Evolutionary conservation across 805 yeast species (phyloP).

Genomic region (Candida hispaniensis): DNA sequence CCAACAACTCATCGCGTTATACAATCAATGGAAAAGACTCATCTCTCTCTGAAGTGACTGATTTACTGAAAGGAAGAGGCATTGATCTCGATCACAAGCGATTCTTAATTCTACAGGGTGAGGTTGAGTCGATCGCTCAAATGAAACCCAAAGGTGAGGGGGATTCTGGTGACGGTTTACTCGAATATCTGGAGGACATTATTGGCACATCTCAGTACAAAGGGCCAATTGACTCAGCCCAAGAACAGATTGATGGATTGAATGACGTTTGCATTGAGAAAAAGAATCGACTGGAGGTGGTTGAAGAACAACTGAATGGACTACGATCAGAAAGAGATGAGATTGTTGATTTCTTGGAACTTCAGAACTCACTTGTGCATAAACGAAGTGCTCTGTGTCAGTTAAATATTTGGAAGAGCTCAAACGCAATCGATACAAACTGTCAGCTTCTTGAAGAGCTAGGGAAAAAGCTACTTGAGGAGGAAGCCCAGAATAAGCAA

Average conservation of each 20-base stretch:
- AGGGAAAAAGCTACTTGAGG: conserved; percentile 35
- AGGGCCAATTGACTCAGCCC: conserved; percentile 54
- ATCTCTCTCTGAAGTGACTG: conserved; percentile 68
- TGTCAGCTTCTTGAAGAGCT: conserved; percentile 33
- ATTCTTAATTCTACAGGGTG: conserved; percentile 92
- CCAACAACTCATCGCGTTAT: conserved; percentile 69
- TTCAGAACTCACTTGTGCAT: conserved; percentile 50
- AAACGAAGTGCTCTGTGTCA: conserved; percentile 51
- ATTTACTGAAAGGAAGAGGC: conserved; percentile 64
- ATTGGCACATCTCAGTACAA: conserved; percentile 90
- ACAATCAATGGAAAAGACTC: conserved; percentile 60
- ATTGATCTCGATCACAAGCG: conserved; percentile 92
- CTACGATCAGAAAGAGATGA: conserved; percentile 55
- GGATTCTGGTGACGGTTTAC: conserved; percentile 83
- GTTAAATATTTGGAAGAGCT: conserved; percentile 34
- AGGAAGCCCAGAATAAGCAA: conserved; percentile 32
- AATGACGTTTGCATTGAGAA: conserved; percentile 76
- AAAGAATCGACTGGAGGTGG: conserved; percentile 66
- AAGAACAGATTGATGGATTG: conserved; percentile 52
- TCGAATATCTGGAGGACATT: conserved; percentile 92
- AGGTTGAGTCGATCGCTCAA: conserved; percentile 95
- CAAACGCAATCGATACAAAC: conserved; percentile 33
- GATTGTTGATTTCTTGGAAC: conserved; percentile 53
- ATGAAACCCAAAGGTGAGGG: conserved; percentile 96
- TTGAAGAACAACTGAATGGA: conserved; percentile 56